phyloP scores from a whole-genome alignment of 2,329 filamentous ascomycete genomes.

The Penicillium sp. region DNA sequence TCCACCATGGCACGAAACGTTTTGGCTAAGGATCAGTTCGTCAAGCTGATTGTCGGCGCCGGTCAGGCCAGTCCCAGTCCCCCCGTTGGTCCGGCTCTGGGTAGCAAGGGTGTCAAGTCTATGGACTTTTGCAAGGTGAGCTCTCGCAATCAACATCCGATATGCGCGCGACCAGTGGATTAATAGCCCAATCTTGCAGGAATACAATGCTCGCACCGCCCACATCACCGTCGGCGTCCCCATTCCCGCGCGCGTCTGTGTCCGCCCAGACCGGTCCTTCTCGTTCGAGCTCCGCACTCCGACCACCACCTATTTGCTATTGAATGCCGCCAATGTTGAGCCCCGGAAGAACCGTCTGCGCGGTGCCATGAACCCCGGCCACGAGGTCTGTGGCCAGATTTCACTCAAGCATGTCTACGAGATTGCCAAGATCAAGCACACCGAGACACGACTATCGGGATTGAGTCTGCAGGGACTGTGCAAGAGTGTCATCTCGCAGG shows the following conservation, averaged over 20 bases:
- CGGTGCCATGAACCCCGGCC: constrained; percentile 72
- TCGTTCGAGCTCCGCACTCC: constrained; percentile 91
- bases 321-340: constrained; percentile 76
- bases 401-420: constrained; percentile 96
- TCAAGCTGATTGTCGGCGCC: constrained; percentile 96
- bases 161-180: neutral
- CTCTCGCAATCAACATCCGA: neutral
- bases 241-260: constrained; percentile 84
- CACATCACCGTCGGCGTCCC: constrained; percentile 81
- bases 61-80: constrained; percentile 93
- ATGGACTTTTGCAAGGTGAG: constrained; percentile 99
- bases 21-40: constrained; percentile 67
- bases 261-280: constrained; percentile 91
- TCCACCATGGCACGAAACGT: constrained; percentile 53
- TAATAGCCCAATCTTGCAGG: constrained; percentile 54
- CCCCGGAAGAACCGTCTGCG: constrained; percentile 69
- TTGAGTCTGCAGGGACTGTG: constrained; percentile 69
- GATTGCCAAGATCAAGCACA: constrained; percentile 94
- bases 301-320: constrained; percentile 85
- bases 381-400: constrained; percentile 78
- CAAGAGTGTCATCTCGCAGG: constrained; percentile 71
- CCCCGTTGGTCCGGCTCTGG: constrained; percentile 91
- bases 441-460: constrained; percentile 71
- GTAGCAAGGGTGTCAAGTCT: constrained; percentile 96
- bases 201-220: constrained; percentile 93